These are phyloP conservation scores for Aspergillus hiratsukae DNA, from an alignment of 2,329 filamentous ascomycete genomes.

Conservation along the genomic window DNA sequence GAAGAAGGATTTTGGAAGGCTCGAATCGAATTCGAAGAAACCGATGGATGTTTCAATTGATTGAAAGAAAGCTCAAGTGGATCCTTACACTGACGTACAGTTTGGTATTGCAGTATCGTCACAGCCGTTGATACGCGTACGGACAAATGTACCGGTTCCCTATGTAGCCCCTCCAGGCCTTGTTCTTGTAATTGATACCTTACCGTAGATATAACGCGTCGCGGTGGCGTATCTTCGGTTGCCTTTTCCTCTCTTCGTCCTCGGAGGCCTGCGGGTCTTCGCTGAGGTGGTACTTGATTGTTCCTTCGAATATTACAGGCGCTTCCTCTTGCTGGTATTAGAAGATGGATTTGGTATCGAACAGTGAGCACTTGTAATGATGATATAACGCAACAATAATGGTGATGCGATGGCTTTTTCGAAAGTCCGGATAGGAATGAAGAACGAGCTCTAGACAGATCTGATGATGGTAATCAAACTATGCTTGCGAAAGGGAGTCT, in stretches of 20 bases:
- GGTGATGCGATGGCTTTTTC: conserved; percentile 6
- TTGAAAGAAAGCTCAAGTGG: conserved; percentile 19
- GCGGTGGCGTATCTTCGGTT: not conserved
- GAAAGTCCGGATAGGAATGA: not conserved
- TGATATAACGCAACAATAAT: conserved; percentile 14
- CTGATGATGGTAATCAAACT: not conserved
- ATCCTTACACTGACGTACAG: conserved; percentile 12
- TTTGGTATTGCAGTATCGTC: conserved; percentile 11
- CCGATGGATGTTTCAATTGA: conserved; percentile 23
- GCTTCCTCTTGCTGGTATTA: not conserved
- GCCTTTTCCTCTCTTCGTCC: too few relatives aligned
- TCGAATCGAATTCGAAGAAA: conserved; percentile 23
- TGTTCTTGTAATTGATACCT: not conserved
- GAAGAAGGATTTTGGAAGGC: conserved; percentile 21
- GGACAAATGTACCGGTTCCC: not conserved
- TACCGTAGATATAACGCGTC: not conserved
- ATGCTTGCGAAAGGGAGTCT: conserved; percentile 5
- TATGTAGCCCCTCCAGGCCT: not conserved
- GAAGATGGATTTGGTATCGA: not conserved
- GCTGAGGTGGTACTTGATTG: not conserved
- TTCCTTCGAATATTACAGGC: not conserved
- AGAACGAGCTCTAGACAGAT: not conserved
- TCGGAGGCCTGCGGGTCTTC: not conserved
- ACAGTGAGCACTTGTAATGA: conserved; percentile 8
- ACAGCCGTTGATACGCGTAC: conserved; percentile 7